A percentile compares a stretch with the other conserved stretches of the same genome.
phyloP scores from a whole-genome alignment of 306 rosid genomes.

The Luffa acutangula region DNA sequence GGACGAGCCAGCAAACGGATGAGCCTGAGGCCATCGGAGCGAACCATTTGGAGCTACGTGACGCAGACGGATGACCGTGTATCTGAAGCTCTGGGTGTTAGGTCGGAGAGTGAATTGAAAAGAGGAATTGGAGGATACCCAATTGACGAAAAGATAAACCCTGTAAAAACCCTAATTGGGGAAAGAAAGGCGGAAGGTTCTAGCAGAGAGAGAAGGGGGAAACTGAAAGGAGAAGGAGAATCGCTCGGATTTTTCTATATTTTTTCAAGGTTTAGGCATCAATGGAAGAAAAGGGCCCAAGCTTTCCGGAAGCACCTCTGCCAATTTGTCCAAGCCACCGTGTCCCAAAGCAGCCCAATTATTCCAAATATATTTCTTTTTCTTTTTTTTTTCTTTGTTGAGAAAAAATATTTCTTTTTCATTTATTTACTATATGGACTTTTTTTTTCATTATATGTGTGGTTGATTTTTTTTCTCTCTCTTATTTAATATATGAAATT shows the following conservation, averaged over 20 bases:
- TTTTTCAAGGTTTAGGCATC: neutral
- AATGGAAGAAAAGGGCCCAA: neutral
- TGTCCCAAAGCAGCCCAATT: neutral
- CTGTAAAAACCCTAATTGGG: constrained; percentile 46
- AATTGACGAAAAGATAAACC: constrained; percentile 28
- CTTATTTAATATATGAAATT: too few relatives aligned
- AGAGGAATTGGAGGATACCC: neutral
- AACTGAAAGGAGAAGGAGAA: neutral
- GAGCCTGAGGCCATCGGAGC: constrained; percentile 51
- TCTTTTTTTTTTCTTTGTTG: neutral
- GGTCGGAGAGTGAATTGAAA: neutral
- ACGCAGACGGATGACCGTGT: neutral
- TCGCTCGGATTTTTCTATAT: neutral
- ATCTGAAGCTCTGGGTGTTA: neutral
- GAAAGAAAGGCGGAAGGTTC: constrained; percentile 26
- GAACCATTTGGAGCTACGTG: constrained; percentile 46
- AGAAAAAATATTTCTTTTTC: too few relatives aligned
- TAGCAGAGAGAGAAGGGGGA: constrained; percentile 2
- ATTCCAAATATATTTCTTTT: neutral
- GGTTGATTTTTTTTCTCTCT: too few relatives aligned
- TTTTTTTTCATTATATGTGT: too few relatives aligned
- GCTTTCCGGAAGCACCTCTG: neutral
- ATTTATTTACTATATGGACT: too few relatives aligned
- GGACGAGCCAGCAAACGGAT: constrained; percentile 43
- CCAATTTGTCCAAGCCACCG: neutral